Conservation (phyloP, 345 rosid species). For the Ceriops decandra region DNA sequence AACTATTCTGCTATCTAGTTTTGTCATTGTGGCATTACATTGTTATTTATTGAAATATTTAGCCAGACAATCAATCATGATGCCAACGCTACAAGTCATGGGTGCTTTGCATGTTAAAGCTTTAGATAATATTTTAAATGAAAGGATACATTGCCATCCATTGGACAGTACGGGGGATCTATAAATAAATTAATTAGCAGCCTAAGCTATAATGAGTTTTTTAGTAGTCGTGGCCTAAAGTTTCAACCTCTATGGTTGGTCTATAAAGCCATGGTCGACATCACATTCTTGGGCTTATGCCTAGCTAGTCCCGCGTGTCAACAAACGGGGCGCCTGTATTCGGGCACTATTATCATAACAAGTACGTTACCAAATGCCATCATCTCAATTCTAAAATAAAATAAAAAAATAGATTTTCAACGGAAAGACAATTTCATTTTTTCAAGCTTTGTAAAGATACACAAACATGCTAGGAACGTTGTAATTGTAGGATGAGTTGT, state of each 20-base stretch:
- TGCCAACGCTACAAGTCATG: conserved; percentile 17
- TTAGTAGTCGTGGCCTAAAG: neutral
- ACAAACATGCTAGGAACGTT: no score
- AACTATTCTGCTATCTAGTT: neutral
- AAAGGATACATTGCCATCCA: neutral
- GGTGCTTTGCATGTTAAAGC: conserved; percentile 5
- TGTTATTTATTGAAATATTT: neutral
- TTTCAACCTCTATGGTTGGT: conserved; percentile 27
- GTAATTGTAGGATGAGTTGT: no score
- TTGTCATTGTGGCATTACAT: no score
- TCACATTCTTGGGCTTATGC: conserved; percentile 14
- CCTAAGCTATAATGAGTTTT: conserved; percentile 2
- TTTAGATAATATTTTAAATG: neutral
- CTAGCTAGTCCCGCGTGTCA: conserved; percentile 11
- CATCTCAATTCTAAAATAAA: no score
- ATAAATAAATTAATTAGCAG: neutral
- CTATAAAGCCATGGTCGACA: conserved; percentile 13
- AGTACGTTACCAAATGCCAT: neutral
- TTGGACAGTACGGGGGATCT: neutral
- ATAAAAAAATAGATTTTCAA: no score
- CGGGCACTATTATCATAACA: conserved; percentile 3
- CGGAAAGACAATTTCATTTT: no score
- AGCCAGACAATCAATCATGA: neutral
- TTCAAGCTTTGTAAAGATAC: no score
- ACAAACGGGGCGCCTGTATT: conserved; percentile 19